Evolutionary conservation across 2,329 filamentous ascomycete genomes (phyloP).

Genomic region (Epichloe typhina): DNA sequence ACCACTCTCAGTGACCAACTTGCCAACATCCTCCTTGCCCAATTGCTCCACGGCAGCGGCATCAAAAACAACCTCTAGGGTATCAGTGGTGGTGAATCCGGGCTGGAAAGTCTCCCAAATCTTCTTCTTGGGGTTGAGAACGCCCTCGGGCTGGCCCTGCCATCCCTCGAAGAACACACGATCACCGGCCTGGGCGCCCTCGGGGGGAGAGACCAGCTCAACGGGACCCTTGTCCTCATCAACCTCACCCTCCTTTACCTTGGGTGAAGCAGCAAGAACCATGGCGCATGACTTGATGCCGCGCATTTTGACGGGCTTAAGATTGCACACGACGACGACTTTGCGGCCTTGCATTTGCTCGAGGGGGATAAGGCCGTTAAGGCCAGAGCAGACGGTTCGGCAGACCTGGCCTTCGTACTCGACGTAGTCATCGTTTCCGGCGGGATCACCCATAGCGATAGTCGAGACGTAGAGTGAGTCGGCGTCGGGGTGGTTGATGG

Average conservation of each 20-base stretch:
- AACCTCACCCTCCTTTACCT: conserved; percentile 64
- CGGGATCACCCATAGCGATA: conserved; percentile 81
- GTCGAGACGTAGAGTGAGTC: conserved; percentile 93
- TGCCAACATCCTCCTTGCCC: conserved; percentile 52
- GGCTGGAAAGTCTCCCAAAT: conserved; percentile 95
- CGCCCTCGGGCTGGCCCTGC: conserved; percentile 81
- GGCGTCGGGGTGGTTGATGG: conserved; percentile 88
- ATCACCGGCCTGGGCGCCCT: conserved; percentile 68
- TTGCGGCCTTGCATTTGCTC: conserved; percentile 96
- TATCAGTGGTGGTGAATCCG: conserved; percentile 80
- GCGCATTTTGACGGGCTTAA: conserved; percentile 99
- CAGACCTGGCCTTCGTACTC: conserved; percentile 87
- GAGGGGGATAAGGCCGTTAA: conserved; percentile 84
- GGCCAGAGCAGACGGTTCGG: conserved; percentile 90
- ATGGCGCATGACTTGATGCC: conserved; percentile 69
- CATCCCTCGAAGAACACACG: conserved; percentile 89
- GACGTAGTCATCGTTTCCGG: conserved; percentile 69
- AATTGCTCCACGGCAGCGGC: conserved; percentile 63
- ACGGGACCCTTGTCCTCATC: conserved; percentile 81
- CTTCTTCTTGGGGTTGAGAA: conserved; percentile 99
- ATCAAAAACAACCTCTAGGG: conserved; percentile 76
- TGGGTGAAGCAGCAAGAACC: conserved; percentile 91
- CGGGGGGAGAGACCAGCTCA: conserved; percentile 79
- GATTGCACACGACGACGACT: conserved; percentile 89
- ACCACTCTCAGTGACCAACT: conserved; percentile 63